These are phyloP conservation scores for Jaapia argillacea DNA, from an alignment of 768 basidiomycete species.

Conservation along the genomic window DNA sequence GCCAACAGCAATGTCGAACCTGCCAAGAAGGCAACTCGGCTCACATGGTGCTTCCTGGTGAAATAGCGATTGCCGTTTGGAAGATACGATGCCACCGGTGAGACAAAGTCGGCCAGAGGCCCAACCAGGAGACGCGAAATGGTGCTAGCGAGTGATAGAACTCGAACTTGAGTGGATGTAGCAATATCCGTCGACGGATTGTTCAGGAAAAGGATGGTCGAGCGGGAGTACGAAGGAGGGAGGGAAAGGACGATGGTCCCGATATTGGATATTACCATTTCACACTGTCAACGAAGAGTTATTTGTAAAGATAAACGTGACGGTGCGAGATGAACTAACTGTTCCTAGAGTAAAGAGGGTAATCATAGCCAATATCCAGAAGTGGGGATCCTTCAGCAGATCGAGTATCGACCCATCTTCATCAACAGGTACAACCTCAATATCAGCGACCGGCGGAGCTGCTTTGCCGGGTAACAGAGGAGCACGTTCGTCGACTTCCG, in stretches of 20 bases:
- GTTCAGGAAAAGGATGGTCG: constrained; percentile 6
- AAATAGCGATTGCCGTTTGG: constrained; percentile 25
- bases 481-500: constrained; percentile 17
- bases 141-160: constrained; percentile 66
- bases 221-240: constrained; percentile 19
- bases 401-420: constrained; percentile 25
- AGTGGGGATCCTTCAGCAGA: constrained; percentile 43
- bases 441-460: not conserved
- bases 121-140: constrained; percentile 58
- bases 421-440: constrained; percentile 15
- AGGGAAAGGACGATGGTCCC: constrained; percentile 67
- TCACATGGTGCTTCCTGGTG: constrained; percentile 43
- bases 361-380: constrained; percentile 53
- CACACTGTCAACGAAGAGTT: constrained; percentile 14
- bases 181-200: constrained; percentile 21
- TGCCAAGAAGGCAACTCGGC: constrained; percentile 51
- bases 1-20: constrained; percentile 37
- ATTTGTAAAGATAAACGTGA: not conserved
- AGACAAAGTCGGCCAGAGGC: constrained; percentile 61
- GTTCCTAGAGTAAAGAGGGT: constrained; percentile 52
- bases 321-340: constrained; percentile 30
- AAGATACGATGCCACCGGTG: constrained; percentile 43
- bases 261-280: constrained; percentile 80
- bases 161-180: constrained; percentile 56
- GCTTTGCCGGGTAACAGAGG: constrained; percentile 7